Base-by-base conservation (phyloP, 176 grass and related monocot genomes). In the Urochloa ruziziensis region DNA sequence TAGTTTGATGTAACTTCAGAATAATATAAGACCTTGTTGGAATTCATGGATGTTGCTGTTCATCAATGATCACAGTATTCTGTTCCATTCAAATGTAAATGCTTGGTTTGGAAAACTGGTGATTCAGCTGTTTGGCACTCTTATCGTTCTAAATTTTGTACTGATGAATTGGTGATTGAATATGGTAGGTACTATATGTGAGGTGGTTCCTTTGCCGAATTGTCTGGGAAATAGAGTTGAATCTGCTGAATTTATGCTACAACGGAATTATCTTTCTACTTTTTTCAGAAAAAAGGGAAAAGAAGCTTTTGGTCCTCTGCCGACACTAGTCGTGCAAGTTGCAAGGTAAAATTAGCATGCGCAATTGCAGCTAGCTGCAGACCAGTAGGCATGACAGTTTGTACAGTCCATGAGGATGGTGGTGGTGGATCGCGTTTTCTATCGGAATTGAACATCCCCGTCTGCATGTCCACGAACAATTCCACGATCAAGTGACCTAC, bases 1-100 rank as follows among this genome's bases (percentile, higher is more conserved):
- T 44, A 57, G 71, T 78, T 27, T 57, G 72, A 71, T 85, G 78
- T 78, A 71, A 47, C 46, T 66, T 56, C 0, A 16, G 18, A 82
- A 86, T 71, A 78, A 82, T 84, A 3, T 1, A 35, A 21, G 25
- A 76, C 1, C 28, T 34, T 53, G 17, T 24, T 52, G 10, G 52
- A 81, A 53, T 44, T 43, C 8, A 53, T 68, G n/a, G 5, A 11
- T 75, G 66, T 24, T 40, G 13, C 17, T 23, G 16, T 57, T 39
- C 40, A 2, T 52, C 14, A 0, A 49, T 23, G 17, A 43, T 28
- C 0, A 27, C 14, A 49, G 17, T 65, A 10, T 62, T 58, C 27
- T 48, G 59, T 47, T 64, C 12, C 5, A 21, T 36, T 23, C 29
- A 25, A 19, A n/a, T 52, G 12, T 36, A 9, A 2, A 37, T n/a